Percentiles rank a stretch among this genome's conserved stretches.
These are phyloP conservation scores for Colletotrichum magnum DNA, from an alignment of 2,329 filamentous ascomycete genomes.

Conservation along the genomic window DNA sequence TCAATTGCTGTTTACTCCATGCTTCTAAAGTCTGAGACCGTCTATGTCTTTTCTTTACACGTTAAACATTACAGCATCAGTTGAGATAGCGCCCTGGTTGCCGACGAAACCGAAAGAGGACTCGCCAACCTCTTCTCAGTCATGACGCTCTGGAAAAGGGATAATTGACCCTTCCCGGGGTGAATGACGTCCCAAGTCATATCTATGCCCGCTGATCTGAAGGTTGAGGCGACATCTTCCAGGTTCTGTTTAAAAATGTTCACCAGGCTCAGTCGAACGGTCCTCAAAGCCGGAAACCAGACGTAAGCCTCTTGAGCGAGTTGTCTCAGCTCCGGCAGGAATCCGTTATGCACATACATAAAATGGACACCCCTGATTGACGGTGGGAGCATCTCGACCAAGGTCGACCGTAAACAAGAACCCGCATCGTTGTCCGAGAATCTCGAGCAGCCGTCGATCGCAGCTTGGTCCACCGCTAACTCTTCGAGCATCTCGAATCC, in stretches of 20 bases:
- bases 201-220: neutral
- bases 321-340: neutral
- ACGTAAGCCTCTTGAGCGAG: neutral
- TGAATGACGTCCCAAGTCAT: neutral
- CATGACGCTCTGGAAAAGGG: too few relatives aligned
- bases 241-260: neutral
- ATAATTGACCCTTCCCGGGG: neutral
- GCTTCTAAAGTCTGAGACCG: too few relatives aligned
- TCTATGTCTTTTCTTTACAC: too few relatives aligned
- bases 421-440: neutral
- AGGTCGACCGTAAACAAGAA: neutral
- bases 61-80: too few relatives aligned
- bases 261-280: neutral
- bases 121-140: neutral
- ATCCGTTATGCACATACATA: neutral
- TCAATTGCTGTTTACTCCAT: too few relatives aligned
- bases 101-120: neutral
- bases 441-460: neutral
- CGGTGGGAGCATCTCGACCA: neutral
- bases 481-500: slow-evolving; percentile 22
- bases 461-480: slow-evolving; percentile 21
- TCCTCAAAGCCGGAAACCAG: neutral
- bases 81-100: too few relatives aligned
- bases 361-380: slow-evolving; percentile 11
- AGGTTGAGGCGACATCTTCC: neutral